Evolutionary conservation across 352 stramenopile species (phyloP).

Genomic region (Phytophthora agathidicida): DNA sequence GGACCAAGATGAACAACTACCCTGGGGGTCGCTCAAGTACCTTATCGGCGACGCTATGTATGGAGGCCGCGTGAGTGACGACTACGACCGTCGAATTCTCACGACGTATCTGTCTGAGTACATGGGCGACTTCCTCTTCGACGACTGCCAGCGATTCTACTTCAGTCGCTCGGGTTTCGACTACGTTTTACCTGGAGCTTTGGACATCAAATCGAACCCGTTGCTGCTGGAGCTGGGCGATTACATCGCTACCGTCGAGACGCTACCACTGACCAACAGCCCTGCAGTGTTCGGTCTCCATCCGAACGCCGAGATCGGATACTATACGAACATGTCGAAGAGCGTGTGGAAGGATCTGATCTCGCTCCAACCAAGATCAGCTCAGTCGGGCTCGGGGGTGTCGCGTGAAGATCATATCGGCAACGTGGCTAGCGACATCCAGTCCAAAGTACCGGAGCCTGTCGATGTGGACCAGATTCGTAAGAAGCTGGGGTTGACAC

Average conservation of each 20-base stretch:
- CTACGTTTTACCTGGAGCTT: constrained; percentile 80
- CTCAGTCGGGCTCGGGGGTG: constrained; percentile 70
- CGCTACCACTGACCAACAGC: constrained; percentile 92
- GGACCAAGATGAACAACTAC: constrained; percentile 92
- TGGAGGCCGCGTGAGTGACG: constrained; percentile 94
- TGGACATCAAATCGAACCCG: constrained; percentile 13
- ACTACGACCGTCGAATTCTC: constrained; percentile 96
- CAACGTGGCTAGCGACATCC: constrained; percentile 90
- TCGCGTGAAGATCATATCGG: constrained; percentile 95
- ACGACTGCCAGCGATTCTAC: constrained; percentile 94
- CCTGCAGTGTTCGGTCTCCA: constrained; percentile 96
- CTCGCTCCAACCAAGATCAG: constrained; percentile 89
- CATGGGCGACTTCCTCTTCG: constrained; percentile 97
- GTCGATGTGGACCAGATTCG: constrained; percentile 90
- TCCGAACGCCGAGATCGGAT: constrained; percentile 96
- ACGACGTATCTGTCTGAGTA: constrained; percentile 94
- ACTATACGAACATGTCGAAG: constrained; percentile 96
- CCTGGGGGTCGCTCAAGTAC: constrained; percentile 95
- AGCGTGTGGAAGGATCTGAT: constrained; percentile 94
- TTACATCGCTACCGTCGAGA: constrained; percentile 89
- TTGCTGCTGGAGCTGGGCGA: constrained; percentile 59
- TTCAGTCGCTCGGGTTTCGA: constrained; percentile 95
- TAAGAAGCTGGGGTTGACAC: constrained; percentile 73
- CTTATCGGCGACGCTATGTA: constrained; percentile 98
- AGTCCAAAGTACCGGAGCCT: constrained; percentile 89